Evolutionary conservation across 257 asterid genomes (phyloP).

Genomic region (Coffea canephora): DNA sequence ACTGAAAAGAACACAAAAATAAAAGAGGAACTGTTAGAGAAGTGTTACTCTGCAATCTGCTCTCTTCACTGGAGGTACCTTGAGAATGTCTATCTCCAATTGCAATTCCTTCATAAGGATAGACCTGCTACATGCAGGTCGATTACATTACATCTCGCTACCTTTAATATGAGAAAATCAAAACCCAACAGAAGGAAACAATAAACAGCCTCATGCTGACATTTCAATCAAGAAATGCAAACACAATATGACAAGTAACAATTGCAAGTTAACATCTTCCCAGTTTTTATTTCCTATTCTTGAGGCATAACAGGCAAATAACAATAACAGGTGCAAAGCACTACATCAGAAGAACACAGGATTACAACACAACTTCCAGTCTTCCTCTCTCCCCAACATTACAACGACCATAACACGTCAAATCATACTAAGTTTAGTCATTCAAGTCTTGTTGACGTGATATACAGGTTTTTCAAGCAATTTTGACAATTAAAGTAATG

Average conservation of each 20-base stretch:
- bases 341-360: no score
- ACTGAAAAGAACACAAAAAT: background rate
- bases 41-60: conserved; percentile 12
- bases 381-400: no score
- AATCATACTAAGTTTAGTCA: no score
- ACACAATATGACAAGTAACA: no score
- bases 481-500: background rate
- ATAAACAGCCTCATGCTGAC: no score
- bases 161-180: background rate
- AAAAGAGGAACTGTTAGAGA: background rate
- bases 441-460: background rate
- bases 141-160: conserved; percentile 6
- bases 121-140: conserved; percentile 42
- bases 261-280: no score
- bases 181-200: background rate
- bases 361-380: no score
- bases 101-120: conserved; percentile 32
- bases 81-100: conserved; percentile 30
- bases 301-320: no score
- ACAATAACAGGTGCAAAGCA: no score
- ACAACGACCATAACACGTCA: no score
- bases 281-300: no score
- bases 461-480: background rate
- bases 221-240: no score
- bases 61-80: conserved; percentile 16